phyloP scores from a whole-genome alignment of 2,329 filamentous ascomycete species.

The Sporothrix euskadiensis region DNA sequence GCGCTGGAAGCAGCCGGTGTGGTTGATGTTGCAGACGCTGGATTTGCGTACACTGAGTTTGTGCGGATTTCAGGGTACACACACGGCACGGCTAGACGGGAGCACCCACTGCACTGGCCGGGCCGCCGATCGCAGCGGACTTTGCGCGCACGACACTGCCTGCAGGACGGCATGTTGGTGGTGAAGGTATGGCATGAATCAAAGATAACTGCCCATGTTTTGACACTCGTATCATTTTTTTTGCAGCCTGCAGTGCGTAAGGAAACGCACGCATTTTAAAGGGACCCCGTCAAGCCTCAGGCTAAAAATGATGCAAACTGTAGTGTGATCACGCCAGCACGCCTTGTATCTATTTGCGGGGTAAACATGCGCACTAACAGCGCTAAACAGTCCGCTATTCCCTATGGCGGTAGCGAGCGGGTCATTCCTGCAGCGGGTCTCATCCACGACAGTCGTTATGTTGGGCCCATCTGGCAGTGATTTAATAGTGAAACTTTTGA shows the following conservation, averaged over 20 bases:
- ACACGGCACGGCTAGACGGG: not conserved
- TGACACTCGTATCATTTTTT: not conserved
- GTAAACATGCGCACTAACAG: not conserved
- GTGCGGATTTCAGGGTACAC: not conserved
- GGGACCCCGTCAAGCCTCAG: not conserved
- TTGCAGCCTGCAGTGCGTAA: not conserved
- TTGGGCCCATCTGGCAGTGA: not conserved
- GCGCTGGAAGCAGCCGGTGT: not conserved
- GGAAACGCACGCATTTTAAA: not conserved
- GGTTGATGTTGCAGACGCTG: not conserved
- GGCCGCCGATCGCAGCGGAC: slow-evolving; percentile 36
- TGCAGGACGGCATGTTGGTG: not conserved
- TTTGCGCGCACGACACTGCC: slow-evolving; percentile 28
- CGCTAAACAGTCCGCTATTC: not conserved
- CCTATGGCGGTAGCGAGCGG: not conserved
- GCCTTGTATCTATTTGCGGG: not conserved
- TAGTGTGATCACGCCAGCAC: slow-evolving; percentile 16
- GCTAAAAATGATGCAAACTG: slow-evolving; percentile 14
- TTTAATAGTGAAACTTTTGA: not conserved
- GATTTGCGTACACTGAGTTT: not conserved
- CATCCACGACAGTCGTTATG: not conserved
- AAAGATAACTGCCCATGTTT: not conserved
- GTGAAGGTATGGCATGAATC: not conserved
- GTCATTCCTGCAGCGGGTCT: not conserved
- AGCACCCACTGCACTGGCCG: slow-evolving; percentile 19